Evolutionary conservation across 2,329 filamentous ascomycete species (phyloP), one percentile per base, ranked within the genome.

Genomic region (Colletotrichum lentis): DNA sequence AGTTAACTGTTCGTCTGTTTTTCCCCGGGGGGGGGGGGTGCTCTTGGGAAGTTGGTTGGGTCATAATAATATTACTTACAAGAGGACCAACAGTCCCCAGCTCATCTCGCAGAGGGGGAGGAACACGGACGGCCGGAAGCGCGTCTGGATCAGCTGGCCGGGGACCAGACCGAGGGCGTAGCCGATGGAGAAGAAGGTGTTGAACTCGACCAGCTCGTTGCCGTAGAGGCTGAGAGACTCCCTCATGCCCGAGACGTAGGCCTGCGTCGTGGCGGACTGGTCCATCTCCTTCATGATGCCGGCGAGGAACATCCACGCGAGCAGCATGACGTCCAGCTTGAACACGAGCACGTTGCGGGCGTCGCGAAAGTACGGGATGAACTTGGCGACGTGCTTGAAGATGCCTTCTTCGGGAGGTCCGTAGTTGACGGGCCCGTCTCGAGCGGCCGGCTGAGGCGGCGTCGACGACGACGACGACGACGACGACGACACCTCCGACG

Each of bases 171-270:
- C 72, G 8, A 72, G 61, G 6, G 73, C 73, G 46, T 75, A 75
- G 1, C 69, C 70, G 12, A 73, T 67, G 3, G 72, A 73, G 41
- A 71, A 75, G 24, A 58, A 71, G 3, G 73, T 74, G 24, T 61
- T 64, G 52, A 63, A 65, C 22, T 70, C 59, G 11, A 71, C 71
- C 35, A 69, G 71, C 70, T 80, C 73, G 54, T 78, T 77, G 8
- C 76, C 77, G 22, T 76, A 72, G 1, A 81, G 74, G 1, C 58
- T 58, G 6, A 78, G 69, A 55, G 78, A 77, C 47, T 77, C 74
- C 39, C 79, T 77, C 79, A 81, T 80, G 0, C 79, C 79, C 0
- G 76, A 78, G 11, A 80, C 78, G 53, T 80, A 81, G 20, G 79
- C 80, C n/a, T 73, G 76, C 52, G 73, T 78, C 70, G 76, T 78